Evolutionary conservation across 192 early-diverging fungal genomes (phyloP), one percentile per base, ranked within the genome.

Genomic region (Gonapodya prolifera): DNA sequence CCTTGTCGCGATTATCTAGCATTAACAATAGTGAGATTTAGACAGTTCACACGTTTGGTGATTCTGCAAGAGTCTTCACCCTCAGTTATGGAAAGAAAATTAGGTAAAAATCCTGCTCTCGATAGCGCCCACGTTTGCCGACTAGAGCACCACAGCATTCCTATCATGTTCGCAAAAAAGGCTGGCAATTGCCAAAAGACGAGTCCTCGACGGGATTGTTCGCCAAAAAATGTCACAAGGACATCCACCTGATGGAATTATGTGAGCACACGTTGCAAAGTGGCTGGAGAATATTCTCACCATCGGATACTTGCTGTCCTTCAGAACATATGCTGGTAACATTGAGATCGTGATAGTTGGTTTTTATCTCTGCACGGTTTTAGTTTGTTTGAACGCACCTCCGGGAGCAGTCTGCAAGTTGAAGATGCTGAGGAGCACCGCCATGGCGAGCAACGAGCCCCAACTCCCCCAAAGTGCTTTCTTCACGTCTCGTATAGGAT

Each of bases 61-160:
- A n/a, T n/a, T n/a, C n/a, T n/a, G n/a, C n/a, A n/a, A n/a, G n/a
- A 61, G 23, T 16, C 45, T 23, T 8, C 45, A 61, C 45, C 45
- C 23, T 61, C 45, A 23, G 45, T 61, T 8, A 61, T 61, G 8
- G 45, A 8, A 23, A 61, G 45, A 23, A 61, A 61, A 23, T 61
- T 61, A 61, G 69, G 16, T 2, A 23, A 36, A 33, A 17, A 77
- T 1, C 77, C 77, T 2, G 77, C 77, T 23, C 77, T 2, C 31
- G 77, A 77, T 1, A 77, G 69, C 2, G 77, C 77, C 77, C 77
- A 77, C 31, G 69, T 77, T 31, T 77, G 77, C 31, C 77, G 1
- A 70, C 45, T 70, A 33, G 77, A 35, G 16, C 45, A 17, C 77
- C 77, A 77, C 18, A 77, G 23, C 77, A 77, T 75, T 2, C 45